Conservation (phyloP, 805 yeast genomes). For the Myxozyma lipomycoides region DNA sequence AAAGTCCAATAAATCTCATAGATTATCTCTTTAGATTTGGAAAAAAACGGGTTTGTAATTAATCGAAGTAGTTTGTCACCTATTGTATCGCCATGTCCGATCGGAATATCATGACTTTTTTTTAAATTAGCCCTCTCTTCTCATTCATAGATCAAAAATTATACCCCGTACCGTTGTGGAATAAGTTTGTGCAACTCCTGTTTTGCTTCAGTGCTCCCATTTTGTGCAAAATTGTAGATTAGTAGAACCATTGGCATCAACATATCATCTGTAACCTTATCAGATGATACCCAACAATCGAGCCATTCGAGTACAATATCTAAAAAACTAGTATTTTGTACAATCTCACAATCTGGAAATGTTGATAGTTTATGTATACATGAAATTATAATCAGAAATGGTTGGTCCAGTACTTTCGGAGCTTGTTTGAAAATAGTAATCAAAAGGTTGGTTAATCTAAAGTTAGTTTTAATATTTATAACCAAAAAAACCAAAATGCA, state of each 20-base stretch:
- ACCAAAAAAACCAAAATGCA: no score
- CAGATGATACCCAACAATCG: no score
- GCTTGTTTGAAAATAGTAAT: neutral
- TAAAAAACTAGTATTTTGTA: no score
- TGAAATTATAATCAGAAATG: neutral
- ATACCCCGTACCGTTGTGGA: neutral
- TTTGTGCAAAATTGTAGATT: neutral
- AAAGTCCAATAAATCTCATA: constrained; percentile 30
- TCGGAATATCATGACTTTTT: no score
- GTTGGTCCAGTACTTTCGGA: neutral
- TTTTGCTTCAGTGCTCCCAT: neutral
- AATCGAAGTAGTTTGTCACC: constrained; percentile 28
- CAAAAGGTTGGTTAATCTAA: neutral
- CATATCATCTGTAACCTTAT: neutral
- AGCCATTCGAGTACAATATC: no score
- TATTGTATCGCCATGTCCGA: constrained; percentile 28
- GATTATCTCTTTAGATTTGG: constrained; percentile 23
- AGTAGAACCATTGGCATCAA: neutral
- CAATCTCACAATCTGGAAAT: no score
- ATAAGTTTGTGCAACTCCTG: neutral
- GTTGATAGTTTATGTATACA: neutral
- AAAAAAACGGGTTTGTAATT: constrained; percentile 23
- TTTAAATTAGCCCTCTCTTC: neutral
- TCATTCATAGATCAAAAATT: neutral
- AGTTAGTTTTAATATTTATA: no score